Base-by-base conservation (phyloP, 192 early-diverging fungal species). In the Spinellus fusiger region DNA sequence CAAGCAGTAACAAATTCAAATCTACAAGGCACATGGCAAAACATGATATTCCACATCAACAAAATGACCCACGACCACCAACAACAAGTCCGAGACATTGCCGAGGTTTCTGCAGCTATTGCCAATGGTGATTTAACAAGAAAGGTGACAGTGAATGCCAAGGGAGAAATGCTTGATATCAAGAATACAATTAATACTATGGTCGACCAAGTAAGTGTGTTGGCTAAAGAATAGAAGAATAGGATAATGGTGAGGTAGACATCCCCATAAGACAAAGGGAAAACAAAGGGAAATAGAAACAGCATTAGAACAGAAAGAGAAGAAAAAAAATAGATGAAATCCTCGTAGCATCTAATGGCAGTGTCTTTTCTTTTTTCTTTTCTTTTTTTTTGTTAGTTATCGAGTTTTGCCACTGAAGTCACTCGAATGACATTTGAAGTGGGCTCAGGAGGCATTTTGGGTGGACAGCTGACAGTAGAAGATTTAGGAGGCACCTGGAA, bases 1-100 rank as follows among this genome's bases (percentile, higher is more conserved):
- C 86, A 90, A 28, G 71, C 75, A 10, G 68, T 70, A 12, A 68
- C 75, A 16, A 46, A 47, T 40, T 34, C 33, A 18, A 34, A 59
- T 26, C 60, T 65, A 34, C 35, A 67, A 4, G 85, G 85, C 40
- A 68, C 70, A 25, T 87, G 82, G 82, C 70, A 69, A 8, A 70
- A 83, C 33, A 68, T 87, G 29, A 71, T 83, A 44, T 58, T 37
- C n/a, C 71, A 83, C 56, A 65, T 84, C 34, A 86, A 86, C 34
- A 75, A 74, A 20, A 82, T 84, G 79, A 81, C 84, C 1, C 65
- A 69, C 20, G 83, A 83, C 44, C 63, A 81, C 13, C 76, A 74
- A 5, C 77, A 80, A 23, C 85, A 85, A 64, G 76, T 85, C 1
- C 81, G 81, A 10, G 80, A 84, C 51, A 86, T 86, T 50, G 83